A percentile compares a stretch with the other conserved stretches of the same genome.
phyloP scores from a whole-genome alignment of 441 rosid species.

The Aleurites moluccanus region DNA sequence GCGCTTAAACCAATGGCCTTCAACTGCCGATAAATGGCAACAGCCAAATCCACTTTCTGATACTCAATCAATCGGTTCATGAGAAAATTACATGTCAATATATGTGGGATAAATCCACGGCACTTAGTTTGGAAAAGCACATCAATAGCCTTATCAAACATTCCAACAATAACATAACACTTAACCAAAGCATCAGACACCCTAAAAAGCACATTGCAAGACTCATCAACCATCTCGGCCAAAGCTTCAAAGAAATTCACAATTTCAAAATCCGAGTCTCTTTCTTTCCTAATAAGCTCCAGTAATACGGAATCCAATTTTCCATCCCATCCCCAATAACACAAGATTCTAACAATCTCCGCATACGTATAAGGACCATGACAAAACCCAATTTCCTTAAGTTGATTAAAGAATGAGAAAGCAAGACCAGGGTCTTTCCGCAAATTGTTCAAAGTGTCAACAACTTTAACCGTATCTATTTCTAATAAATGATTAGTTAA shows the following conservation, averaged over 20 bases:
- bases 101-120: constrained; percentile 39
- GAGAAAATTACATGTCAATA: constrained; percentile 60
- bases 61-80: constrained; percentile 50
- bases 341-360: constrained; percentile 45
- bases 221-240: constrained; percentile 28
- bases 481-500: not conserved
- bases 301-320: constrained; percentile 46
- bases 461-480: constrained; percentile 10
- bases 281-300: constrained; percentile 36
- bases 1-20: constrained; percentile 47
- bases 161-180: constrained; percentile 44
- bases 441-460: constrained; percentile 13
- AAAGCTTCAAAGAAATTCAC: constrained; percentile 45
- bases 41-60: constrained; percentile 43
- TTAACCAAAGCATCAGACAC: constrained; percentile 53
- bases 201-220: constrained; percentile 25
- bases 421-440: constrained; percentile 24
- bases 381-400: constrained; percentile 24
- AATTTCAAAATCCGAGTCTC: constrained; percentile 38
- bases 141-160: constrained; percentile 62
- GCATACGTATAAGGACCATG: constrained; percentile 53
- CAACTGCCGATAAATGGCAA: constrained; percentile 49
- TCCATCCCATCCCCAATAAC: constrained; percentile 40
- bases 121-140: constrained; percentile 40
- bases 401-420: constrained; percentile 23